phyloP scores from a whole-genome alignment of 2,329 filamentous ascomycete genomes.

The Hymenoscyphus albidus region DNA sequence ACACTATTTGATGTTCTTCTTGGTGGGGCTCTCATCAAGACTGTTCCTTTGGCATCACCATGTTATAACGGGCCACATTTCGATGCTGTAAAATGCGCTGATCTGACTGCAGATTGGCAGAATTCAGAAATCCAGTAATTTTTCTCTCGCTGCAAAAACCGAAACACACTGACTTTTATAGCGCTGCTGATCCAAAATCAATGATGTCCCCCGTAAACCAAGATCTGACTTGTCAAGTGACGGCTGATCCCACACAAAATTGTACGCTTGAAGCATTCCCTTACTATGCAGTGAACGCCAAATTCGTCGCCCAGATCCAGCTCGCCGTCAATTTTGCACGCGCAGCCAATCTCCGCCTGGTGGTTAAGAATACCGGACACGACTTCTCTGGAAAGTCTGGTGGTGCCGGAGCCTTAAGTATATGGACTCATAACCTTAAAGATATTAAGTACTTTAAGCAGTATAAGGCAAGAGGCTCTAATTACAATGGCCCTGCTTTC shows the following conservation, averaged over 20 bases:
- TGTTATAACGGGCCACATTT: slow-evolving; percentile 37
- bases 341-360: slow-evolving; percentile 39
- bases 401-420: slow-evolving; percentile 43
- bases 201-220: slow-evolving; percentile 48
- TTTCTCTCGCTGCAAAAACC: not conserved
- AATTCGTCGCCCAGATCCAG: slow-evolving; percentile 43
- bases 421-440: slow-evolving; percentile 45
- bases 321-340: slow-evolving; percentile 43
- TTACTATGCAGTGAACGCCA: slow-evolving; percentile 36
- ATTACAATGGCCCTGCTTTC: slow-evolving; percentile 45
- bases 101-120: slow-evolving; percentile 29
- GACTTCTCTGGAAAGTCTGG: slow-evolving; percentile 45
- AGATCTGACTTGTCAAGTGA: slow-evolving; percentile 37
- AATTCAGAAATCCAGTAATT: slow-evolving; percentile 37
- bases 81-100: slow-evolving; percentile 33
- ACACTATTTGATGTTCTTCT: slow-evolving; percentile 42
- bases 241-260: slow-evolving; percentile 32
- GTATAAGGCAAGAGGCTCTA: slow-evolving; percentile 2
- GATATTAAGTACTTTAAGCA: slow-evolving; percentile 6
- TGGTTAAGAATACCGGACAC: slow-evolving; percentile 38
- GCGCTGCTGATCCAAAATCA: slow-evolving; percentile 40
- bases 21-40: slow-evolving; percentile 41
- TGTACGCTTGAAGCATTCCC: slow-evolving; percentile 27
- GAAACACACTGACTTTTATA: slow-evolving; percentile 33
- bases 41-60: slow-evolving; percentile 42